Conservation (phyloP, 73 alveolate species). For the Paramecium tetraurelia region DNA sequence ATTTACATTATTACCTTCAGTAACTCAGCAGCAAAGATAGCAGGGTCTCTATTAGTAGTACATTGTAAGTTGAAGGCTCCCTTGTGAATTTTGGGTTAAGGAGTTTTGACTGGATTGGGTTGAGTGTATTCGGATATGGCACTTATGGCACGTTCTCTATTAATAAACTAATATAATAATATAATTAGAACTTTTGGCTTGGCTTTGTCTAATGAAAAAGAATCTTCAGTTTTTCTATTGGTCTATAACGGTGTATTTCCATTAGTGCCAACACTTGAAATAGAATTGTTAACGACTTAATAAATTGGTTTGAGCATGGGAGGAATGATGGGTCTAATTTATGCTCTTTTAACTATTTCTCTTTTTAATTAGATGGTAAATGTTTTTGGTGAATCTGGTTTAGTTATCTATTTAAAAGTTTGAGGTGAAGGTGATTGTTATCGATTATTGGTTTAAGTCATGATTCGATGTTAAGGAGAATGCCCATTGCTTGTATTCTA, state of each 20-base stretch:
- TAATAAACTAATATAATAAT: not conserved
- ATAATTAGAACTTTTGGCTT: not conserved
- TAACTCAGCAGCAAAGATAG: not conserved
- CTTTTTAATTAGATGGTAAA: not conserved
- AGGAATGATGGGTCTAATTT: not conserved
- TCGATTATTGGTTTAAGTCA: not conserved
- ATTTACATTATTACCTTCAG: not conserved
- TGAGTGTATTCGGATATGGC: not conserved
- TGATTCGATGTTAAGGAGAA: not conserved
- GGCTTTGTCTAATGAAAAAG: not conserved
- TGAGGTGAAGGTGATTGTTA: not conserved
- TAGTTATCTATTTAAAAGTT: not conserved
- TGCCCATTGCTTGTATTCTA: not conserved
- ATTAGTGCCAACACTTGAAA: conserved; percentile 39
- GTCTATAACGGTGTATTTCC: not conserved
- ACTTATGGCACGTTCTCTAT: not conserved
- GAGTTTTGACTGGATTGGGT: not conserved
- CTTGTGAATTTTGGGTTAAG: conserved; percentile 30
- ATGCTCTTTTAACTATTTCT: not conserved
- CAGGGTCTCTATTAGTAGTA: conserved; percentile 54
- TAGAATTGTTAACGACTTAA: conserved; percentile 34
- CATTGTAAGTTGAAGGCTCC: conserved; percentile 52
- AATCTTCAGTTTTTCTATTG: conserved; percentile 24
- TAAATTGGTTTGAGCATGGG: not conserved
- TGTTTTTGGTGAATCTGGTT: not conserved